A percentile compares a stretch with the other conserved stretches of the same genome.
Conservation (phyloP, 2,329 filamentous ascomycete genomes). For the Oidium heveae region DNA sequence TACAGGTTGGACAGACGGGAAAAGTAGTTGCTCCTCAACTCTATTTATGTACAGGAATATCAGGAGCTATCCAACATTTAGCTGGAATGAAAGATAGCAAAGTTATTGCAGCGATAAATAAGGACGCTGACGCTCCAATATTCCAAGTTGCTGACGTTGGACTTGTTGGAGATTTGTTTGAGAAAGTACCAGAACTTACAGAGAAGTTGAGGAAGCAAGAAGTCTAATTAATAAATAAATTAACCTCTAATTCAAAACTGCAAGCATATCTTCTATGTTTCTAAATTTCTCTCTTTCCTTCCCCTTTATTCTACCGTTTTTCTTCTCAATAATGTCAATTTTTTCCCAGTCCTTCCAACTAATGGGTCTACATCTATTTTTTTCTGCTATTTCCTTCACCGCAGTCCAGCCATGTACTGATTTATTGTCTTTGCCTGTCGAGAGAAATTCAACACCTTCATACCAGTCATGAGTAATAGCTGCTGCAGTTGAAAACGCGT, state of each 20-base stretch:
- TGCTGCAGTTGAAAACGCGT: conserved; percentile 76
- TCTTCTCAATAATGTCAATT: conserved; percentile 58
- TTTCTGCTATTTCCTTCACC: conserved; percentile 33
- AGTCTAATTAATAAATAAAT: conserved; percentile 17
- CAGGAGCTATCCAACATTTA: conserved; percentile 90
- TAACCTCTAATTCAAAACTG: conserved; percentile 18
- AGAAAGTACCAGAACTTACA: conserved; percentile 84
- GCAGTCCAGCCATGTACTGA: conserved; percentile 51
- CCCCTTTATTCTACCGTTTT: conserved; percentile 36
- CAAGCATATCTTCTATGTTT: conserved; percentile 29
- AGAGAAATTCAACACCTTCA: conserved; percentile 20
- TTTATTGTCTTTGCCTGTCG: not conserved
- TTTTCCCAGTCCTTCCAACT: conserved; percentile 67
- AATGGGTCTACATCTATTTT: conserved; percentile 33
- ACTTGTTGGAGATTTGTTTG: conserved; percentile 82
- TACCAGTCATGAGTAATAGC: conserved; percentile 59
- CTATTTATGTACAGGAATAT: conserved; percentile 88
- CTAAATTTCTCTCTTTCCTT: conserved; percentile 58
- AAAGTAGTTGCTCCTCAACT: conserved; percentile 95
- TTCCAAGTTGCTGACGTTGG: conserved; percentile 97
- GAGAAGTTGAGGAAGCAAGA: conserved; percentile 45
- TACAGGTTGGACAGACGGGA: conserved; percentile 94
- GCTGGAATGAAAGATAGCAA: conserved; percentile 99
- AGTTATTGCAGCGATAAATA: conserved; percentile 97
- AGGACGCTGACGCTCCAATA: conserved; percentile 87